phyloP scores from a whole-genome alignment of 225 moss, liverwort and hornwort genomes.

The Pseudoscleropodium purum region DNA sequence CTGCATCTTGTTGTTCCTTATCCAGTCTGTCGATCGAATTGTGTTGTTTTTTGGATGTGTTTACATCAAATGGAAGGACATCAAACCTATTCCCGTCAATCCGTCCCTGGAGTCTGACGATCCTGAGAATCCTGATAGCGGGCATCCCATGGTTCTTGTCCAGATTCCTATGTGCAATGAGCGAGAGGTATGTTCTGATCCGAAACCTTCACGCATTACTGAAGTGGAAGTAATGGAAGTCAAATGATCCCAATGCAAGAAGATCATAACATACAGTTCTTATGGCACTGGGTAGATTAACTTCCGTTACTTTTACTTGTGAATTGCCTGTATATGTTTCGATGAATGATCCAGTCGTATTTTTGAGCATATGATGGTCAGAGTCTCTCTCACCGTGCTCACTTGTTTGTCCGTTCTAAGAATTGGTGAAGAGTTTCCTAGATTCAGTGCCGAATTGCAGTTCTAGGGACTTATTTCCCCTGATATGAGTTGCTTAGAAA shows the following conservation, averaged over 20 bases:
- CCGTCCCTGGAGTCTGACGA: constrained; percentile 72
- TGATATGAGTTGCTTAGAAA: not conserved
- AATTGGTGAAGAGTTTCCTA: not conserved
- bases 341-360: not conserved
- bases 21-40: constrained; percentile 81
- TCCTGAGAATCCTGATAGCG: constrained; percentile 66
- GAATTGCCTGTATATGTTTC: not conserved
- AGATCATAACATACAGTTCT: not conserved
- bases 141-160: constrained; percentile 81
- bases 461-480: not conserved
- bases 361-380: not conserved
- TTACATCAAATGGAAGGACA: constrained; percentile 66
- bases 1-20: constrained; percentile 81
- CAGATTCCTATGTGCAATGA: constrained; percentile 99
- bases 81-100: constrained; percentile 63
- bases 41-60: constrained; percentile 74
- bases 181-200: constrained; percentile 66
- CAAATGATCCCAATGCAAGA: not conserved
- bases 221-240: not conserved
- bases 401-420: not conserved
- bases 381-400: not conserved
- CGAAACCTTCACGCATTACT: not conserved
- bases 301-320: not conserved
- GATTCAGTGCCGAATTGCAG: not conserved
- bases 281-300: not conserved